phyloP scores from a whole-genome alignment of 345 rosid genomes.

The Dimocarpus longan region DNA sequence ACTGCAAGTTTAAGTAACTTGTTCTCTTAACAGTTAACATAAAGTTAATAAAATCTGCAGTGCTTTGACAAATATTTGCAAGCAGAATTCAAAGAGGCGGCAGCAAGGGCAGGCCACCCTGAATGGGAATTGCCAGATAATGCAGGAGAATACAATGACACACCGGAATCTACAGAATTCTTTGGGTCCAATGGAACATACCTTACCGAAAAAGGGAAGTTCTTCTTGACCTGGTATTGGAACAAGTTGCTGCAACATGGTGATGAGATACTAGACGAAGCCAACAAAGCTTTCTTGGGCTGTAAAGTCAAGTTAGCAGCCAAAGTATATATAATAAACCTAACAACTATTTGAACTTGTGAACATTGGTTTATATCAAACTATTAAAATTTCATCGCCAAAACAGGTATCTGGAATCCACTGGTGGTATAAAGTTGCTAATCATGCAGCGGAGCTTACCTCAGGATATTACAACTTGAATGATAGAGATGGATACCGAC shows the following conservation, averaged over 20 bases:
- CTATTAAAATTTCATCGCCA: background rate
- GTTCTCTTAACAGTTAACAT: slow-evolving; percentile 14
- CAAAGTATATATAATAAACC: slow-evolving; percentile 44
- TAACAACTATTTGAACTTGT: background rate
- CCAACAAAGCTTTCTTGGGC: slow-evolving; percentile 69
- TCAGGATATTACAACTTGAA: slow-evolving; percentile 74
- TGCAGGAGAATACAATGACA: slow-evolving; percentile 71
- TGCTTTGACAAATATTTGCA: slow-evolving; percentile 70
- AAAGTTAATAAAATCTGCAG: slow-evolving; percentile 34
- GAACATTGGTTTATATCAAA: background rate
- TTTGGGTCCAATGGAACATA: slow-evolving; percentile 64
- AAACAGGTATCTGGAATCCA: slow-evolving; percentile 82
- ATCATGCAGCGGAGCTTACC: slow-evolving; percentile 88
- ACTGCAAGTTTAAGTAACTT: background rate
- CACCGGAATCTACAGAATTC: slow-evolving; percentile 61
- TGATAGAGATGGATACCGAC: slow-evolving; percentile 76
- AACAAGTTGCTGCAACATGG: slow-evolving; percentile 72
- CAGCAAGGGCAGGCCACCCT: slow-evolving; percentile 62
- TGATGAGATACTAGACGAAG: slow-evolving; percentile 76
- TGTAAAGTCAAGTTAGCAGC: slow-evolving; percentile 81
- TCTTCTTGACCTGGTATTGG: slow-evolving; percentile 83
- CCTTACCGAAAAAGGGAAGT: slow-evolving; percentile 58
- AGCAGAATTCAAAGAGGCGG: slow-evolving; percentile 71
- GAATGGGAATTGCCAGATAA: slow-evolving; percentile 79
- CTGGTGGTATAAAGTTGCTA: slow-evolving; percentile 78